Percentiles rank a stretch among this genome's conserved stretches.
Evolutionary conservation across 208 protist species (phyloP).

Genomic region (Zelonia costaricensis): DNA sequence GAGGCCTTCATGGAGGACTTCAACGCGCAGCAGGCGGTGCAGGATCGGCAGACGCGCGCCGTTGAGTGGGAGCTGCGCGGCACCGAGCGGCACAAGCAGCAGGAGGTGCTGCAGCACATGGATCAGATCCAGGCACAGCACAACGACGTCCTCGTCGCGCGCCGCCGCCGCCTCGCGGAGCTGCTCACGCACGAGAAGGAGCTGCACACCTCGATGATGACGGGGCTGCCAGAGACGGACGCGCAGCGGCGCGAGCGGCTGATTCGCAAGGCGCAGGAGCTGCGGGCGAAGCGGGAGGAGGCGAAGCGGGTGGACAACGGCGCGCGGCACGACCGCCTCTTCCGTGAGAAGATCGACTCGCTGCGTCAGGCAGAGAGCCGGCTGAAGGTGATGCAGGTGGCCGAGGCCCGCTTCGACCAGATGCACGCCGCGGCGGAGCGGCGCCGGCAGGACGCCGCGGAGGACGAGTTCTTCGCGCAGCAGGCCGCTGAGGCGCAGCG

Average conservation of each 20-base stretch:
- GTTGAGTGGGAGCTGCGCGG: conserved; percentile 68
- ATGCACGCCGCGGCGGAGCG: conserved; percentile 49
- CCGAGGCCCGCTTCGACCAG: conserved; percentile 74
- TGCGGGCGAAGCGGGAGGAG: conserved; percentile 60
- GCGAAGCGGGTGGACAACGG: conserved; percentile 52
- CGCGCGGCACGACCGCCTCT: conserved; percentile 65
- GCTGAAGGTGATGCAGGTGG: conserved; percentile 83
- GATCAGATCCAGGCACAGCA: conserved; percentile 80
- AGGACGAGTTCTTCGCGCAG: conserved; percentile 73
- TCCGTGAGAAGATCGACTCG: conserved; percentile 78
- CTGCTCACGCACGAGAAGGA: conserved; percentile 61
- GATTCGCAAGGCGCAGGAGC: conserved; percentile 71
- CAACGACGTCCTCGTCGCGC: conserved; percentile 74
- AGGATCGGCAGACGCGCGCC: conserved; percentile 42
- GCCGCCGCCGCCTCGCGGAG: conserved; percentile 69
- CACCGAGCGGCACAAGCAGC: conserved; percentile 41
- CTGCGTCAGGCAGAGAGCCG: conserved; percentile 85
- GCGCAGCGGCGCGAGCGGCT: conserved; percentile 83
- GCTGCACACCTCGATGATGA: conserved; percentile 74
- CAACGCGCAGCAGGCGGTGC: conserved; percentile 39
- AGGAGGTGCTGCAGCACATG: conserved; percentile 60
- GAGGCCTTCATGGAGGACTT: conserved; percentile 73
- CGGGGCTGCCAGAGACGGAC: conserved; percentile 72
- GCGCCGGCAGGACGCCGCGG: conserved; percentile 36
- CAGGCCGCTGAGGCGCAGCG: conserved; percentile 73